Percentiles rank a stretch among this genome's conserved stretches.
phyloP scores from a whole-genome alignment of 1,284 basidiomycete species.

The Rugosomyces carneus region DNA sequence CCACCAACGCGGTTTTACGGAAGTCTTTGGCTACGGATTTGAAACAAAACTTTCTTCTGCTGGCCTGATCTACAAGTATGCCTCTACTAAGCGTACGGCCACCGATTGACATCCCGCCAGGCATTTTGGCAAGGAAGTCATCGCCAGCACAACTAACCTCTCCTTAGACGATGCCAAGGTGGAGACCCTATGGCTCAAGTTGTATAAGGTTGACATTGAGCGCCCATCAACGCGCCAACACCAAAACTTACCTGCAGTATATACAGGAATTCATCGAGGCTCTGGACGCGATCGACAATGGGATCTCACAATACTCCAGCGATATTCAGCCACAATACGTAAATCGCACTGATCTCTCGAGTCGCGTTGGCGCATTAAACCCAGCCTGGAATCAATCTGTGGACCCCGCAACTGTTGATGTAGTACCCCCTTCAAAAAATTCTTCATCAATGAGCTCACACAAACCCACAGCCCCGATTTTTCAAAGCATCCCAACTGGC shows the following conservation, averaged over 20 bases:
- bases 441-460: background rate
- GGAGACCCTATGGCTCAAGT: constrained; percentile 76
- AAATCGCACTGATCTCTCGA: constrained; percentile 75
- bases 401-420: constrained; percentile 63
- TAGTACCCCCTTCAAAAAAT: constrained; percentile 30
- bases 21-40: constrained; percentile 84
- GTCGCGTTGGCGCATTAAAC: constrained; percentile 78
- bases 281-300: constrained; percentile 95
- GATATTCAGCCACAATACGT: constrained; percentile 66
- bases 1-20: constrained; percentile 91
- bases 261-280: constrained; percentile 86
- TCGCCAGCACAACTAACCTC: constrained; percentile 58
- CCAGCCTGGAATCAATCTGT: constrained; percentile 85
- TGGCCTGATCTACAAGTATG: constrained; percentile 91
- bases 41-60: constrained; percentile 89
- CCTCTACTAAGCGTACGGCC: constrained; percentile 7
- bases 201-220: constrained; percentile 62
- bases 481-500: constrained; percentile 76
- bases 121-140: constrained; percentile 90
- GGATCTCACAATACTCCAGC: constrained; percentile 72
- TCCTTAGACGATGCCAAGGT: constrained; percentile 56
- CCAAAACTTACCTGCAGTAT: background rate
- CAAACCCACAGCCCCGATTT: constrained; percentile 57
- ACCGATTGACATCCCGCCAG: constrained; percentile 23
- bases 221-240: background rate